Evolutionary conservation across 306 rosid genomes (phyloP).

Genomic region (Vachellia pachyceras): DNA sequence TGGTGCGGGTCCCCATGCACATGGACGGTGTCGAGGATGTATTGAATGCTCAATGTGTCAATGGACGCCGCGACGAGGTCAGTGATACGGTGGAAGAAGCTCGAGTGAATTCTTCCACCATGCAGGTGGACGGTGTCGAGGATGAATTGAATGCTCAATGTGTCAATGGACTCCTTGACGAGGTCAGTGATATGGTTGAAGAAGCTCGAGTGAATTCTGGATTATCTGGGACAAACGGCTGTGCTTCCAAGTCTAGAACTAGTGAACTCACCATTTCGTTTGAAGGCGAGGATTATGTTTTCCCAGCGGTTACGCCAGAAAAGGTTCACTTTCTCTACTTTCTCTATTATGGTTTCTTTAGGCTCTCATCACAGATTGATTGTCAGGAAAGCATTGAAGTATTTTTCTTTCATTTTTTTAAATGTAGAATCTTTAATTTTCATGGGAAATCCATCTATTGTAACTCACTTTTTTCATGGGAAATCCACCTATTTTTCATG

Average conservation of each 20-base stretch:
- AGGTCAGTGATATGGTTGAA: conserved; percentile 39
- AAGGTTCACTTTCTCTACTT: conserved; percentile 49
- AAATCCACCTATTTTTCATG: background rate
- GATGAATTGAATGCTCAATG: conserved; percentile 18
- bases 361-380: background rate
- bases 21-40: conserved; percentile 36
- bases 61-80: conserved; percentile 37
- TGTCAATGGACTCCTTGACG: conserved; percentile 37
- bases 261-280: conserved; percentile 78
- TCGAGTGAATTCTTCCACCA: conserved; percentile 31
- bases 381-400: background rate
- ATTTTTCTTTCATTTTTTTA: background rate
- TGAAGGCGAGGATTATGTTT: conserved; percentile 77
- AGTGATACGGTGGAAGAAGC: conserved; percentile 43
- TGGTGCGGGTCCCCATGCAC: conserved; percentile 39
- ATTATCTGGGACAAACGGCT: conserved; percentile 13
- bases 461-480: too few species aligned
- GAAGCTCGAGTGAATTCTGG: conserved; percentile 32
- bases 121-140: conserved; percentile 42
- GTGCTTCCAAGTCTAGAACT: conserved; percentile 43
- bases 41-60: conserved; percentile 17
- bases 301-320: conserved; percentile 71
- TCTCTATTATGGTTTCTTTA: background rate
- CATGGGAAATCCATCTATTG: background rate
- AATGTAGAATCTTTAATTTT: background rate